Percentiles rank a stretch among this genome's conserved stretches.
Evolutionary conservation across 1,139 yeast genomes (phyloP).

Genomic region (Yamadazyma sp.): DNA sequence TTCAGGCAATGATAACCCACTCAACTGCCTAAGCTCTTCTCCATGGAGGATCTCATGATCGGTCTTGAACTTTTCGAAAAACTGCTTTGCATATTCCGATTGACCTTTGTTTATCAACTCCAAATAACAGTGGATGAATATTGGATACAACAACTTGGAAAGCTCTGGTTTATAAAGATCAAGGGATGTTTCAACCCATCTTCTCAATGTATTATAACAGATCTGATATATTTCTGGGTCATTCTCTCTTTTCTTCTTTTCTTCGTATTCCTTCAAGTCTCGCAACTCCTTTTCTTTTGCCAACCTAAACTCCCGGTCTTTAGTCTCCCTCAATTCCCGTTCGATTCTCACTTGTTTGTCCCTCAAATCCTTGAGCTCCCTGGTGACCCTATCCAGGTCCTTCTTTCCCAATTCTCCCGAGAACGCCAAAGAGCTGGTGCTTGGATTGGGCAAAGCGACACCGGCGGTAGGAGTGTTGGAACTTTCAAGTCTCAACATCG

Average conservation of each 20-base stretch:
- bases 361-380: slow-evolving; percentile 43
- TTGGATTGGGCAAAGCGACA: slow-evolving; percentile 50
- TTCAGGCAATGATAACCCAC: slow-evolving; percentile 74
- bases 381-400: slow-evolving; percentile 30
- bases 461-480: slow-evolving; percentile 64
- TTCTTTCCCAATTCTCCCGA: slow-evolving; percentile 34
- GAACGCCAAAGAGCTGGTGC: slow-evolving; percentile 40
- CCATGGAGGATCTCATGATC: slow-evolving; percentile 81
- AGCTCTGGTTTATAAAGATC: slow-evolving; percentile 92
- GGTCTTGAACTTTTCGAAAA: slow-evolving; percentile 69
- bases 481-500: slow-evolving; percentile 87
- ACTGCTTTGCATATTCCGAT: slow-evolving; percentile 62
- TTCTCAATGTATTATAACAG: slow-evolving; percentile 76
- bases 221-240: slow-evolving; percentile 73
- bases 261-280: slow-evolving; percentile 41
- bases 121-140: slow-evolving; percentile 84
- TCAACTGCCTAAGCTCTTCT: slow-evolving; percentile 68
- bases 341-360: slow-evolving; percentile 37
- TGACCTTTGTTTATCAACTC: slow-evolving; percentile 70
- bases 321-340: slow-evolving; percentile 39
- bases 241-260: slow-evolving; percentile 38
- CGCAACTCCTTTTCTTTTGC: slow-evolving; percentile 44
- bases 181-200: slow-evolving; percentile 89
- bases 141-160: slow-evolving; percentile 79
- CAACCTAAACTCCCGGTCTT: slow-evolving; percentile 40